Conservation (phyloP, 202 grass and related monocot species). For the Setaria italica region DNA sequence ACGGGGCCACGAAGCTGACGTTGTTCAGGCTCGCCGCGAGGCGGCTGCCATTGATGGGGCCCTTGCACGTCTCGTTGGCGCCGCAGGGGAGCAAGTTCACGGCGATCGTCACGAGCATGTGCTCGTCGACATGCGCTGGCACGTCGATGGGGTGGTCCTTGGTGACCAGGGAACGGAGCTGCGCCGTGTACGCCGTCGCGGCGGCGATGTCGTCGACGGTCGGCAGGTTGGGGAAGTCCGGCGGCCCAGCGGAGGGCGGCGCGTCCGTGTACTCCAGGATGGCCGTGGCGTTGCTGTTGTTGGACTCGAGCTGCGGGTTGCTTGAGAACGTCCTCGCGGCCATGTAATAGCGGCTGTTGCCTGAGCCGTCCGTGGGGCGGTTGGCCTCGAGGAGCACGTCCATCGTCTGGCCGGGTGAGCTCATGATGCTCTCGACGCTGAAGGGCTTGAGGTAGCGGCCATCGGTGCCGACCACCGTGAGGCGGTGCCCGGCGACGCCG, state of each 20-base stretch:
- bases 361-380: slow-evolving; percentile 19
- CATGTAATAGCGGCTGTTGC: slow-evolving; percentile 60
- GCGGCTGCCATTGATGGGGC: not conserved
- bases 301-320: not conserved
- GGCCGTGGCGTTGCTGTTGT: slow-evolving; percentile 48
- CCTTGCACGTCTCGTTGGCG: not conserved
- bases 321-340: slow-evolving; percentile 48
- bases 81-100: slow-evolving; percentile 50
- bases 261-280: slow-evolving; percentile 55
- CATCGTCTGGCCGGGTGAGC: slow-evolving; percentile 69
- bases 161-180: slow-evolving; percentile 56
- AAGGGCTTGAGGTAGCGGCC: slow-evolving; percentile 75
- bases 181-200: slow-evolving; percentile 43
- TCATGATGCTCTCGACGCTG: slow-evolving; percentile 64
- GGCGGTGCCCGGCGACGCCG: slow-evolving; percentile 57
- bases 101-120: slow-evolving; percentile 60
- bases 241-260: not conserved
- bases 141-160: slow-evolving; percentile 58
- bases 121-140: slow-evolving; percentile 48
- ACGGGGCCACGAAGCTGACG: slow-evolving; percentile 47
- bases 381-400: slow-evolving; percentile 60
- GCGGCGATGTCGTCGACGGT: slow-evolving; percentile 38
- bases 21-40: slow-evolving; percentile 77
- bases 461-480: slow-evolving; percentile 76
- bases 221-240: slow-evolving; percentile 41